Percentiles rank a stretch among this genome's conserved stretches.
phyloP scores from a whole-genome alignment of 1,284 basidiomycete genomes.

The Tilletiopsis washingtonensis region DNA sequence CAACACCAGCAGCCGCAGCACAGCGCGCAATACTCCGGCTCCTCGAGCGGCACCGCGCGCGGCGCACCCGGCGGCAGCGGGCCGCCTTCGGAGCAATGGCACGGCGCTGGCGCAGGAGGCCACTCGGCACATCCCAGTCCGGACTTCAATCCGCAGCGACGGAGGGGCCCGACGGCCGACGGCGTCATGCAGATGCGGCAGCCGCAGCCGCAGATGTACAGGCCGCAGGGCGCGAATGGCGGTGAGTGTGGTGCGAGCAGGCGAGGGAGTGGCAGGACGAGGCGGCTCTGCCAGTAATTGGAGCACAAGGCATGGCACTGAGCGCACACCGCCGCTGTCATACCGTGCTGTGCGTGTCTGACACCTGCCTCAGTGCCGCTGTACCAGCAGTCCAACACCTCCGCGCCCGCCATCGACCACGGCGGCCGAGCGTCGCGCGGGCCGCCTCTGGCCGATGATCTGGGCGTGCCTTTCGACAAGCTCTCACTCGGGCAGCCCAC shows the following conservation, averaged over 20 bases:
- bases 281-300: neutral
- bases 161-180: no score
- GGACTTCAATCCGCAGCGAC: no score
- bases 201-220: constrained; percentile 10
- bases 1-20: constrained; percentile 1
- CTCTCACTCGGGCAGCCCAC: constrained; percentile 15
- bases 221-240: constrained; percentile 3
- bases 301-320: constrained; percentile 5
- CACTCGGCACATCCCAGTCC: no score
- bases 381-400: constrained; percentile 37
- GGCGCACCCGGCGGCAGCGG: neutral
- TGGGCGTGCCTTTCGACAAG: constrained; percentile 26
- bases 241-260: neutral
- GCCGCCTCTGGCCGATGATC: constrained; percentile 31
- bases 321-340: constrained; percentile 5
- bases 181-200: constrained; percentile 5
- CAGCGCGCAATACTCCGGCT: no score
- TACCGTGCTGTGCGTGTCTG: neutral
- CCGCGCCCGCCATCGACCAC: constrained; percentile 26
- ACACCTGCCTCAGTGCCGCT: constrained; percentile 2
- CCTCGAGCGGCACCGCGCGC: neutral
- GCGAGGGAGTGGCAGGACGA: neutral
- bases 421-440: constrained; percentile 6
- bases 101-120: no score
- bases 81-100: neutral